phyloP scores from a whole-genome alignment of 345 rosid species.

The Schrenkiella parvula region DNA sequence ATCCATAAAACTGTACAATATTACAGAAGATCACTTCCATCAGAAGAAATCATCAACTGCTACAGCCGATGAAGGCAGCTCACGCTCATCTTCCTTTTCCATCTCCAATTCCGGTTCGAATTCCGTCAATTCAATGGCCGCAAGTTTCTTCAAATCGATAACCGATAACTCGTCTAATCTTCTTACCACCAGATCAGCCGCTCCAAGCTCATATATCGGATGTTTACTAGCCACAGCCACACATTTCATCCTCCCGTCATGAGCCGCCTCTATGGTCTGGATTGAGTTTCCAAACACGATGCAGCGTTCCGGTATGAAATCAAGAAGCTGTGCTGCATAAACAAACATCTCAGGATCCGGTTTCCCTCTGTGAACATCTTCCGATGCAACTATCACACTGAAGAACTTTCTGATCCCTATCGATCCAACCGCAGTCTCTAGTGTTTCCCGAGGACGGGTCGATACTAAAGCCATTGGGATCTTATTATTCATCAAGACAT shows the following conservation, averaged over 20 bases:
- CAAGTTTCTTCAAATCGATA: constrained; percentile 90
- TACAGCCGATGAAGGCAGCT: constrained; percentile 38
- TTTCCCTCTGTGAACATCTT: constrained; percentile 86
- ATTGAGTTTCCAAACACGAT: constrained; percentile 95
- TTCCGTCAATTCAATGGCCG: constrained; percentile 66
- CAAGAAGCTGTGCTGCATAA: constrained; percentile 82
- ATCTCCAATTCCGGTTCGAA: constrained; percentile 67
- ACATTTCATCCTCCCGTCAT: constrained; percentile 90
- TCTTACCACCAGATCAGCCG: constrained; percentile 91
- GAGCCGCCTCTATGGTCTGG: constrained; percentile 91
- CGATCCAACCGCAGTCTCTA: constrained; percentile 68
- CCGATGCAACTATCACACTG: constrained; percentile 74
- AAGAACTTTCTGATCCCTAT: constrained; percentile 65
- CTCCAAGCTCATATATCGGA: constrained; percentile 84
- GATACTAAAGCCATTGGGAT: constrained; percentile 97
- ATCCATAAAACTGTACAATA: constrained; percentile 50
- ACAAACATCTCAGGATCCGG: constrained; percentile 95
- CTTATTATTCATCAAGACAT: constrained; percentile 70
- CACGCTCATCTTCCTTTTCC: constrained; percentile 59
- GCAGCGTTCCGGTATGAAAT: constrained; percentile 90
- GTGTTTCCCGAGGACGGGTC: constrained; percentile 65
- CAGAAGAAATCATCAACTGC: constrained; percentile 73
- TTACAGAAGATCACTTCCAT: constrained; percentile 37
- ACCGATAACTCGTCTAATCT: constrained; percentile 74
- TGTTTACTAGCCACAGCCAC: constrained; percentile 96